Base-by-base conservation (phyloP, 2,329 filamentous ascomycete genomes). In the Cladosporium colombiae region DNA sequence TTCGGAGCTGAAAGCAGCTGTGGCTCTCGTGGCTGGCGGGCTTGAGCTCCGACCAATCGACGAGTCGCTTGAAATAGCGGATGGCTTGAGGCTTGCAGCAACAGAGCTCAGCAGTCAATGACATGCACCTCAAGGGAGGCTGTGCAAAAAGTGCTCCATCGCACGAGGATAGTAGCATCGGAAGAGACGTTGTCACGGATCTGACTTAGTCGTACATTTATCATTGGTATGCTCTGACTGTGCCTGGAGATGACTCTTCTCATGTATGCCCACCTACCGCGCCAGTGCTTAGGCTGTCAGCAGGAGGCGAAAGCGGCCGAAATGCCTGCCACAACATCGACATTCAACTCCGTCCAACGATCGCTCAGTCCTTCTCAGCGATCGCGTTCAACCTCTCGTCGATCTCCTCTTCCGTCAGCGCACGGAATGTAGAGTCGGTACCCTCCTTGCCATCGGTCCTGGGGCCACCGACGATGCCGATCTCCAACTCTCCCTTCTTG, bases 401-500 rank as follows among this genome's bases (percentile, higher is more conserved):
- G 79, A 99, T 97, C 87, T 99, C 94, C 40, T 98, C 93, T 81
- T 97, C 94, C 33, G 91, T 96, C 80, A 99, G 85, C 73, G 89
- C 90, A 78, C 93, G 89, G 85, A 99, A 99, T 68, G 84, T 84
- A 59, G 89, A 81, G 74, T 92, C 86, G 69, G 89, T 91, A 70
- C 92, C 92, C 78, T 96, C 91, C 81, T 91, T 86, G 71, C 93
- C 94, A 76, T 96, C 92, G 66, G 84, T 81, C 74, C 88, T 86
- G 66, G 94, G 93, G 33, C 93, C 94, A 71, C 95, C 95, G 64
- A 97, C 95, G 76, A 99, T 93, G 69, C 95, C 95, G 81, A 99
- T 92, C 83, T 99, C 95, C 78, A 99, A 89, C 84, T 99, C 95
- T 74, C 91, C 91, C 86, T 98, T 98, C 88, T 99, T 99, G 85